These are phyloP conservation scores for Hypoxylon crocopeplum DNA, from an alignment of 495 filamentous ascomycete genomes.

Conservation along the genomic window DNA sequence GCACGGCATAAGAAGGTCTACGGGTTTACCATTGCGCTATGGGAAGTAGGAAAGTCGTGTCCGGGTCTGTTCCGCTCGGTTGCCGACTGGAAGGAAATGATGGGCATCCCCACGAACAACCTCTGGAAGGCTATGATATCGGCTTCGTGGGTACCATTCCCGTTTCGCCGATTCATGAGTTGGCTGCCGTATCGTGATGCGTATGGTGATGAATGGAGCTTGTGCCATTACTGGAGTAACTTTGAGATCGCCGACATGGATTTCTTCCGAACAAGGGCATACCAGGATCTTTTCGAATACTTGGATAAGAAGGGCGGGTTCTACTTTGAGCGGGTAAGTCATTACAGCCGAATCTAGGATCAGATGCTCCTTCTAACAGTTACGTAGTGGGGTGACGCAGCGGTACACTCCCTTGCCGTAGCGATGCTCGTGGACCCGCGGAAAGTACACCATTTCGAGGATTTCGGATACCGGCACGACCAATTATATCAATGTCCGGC, in stretches of 20 bases:
- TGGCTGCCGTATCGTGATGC: slow-evolving; percentile 40
- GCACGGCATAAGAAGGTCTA: slow-evolving; percentile 52
- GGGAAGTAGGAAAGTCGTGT: slow-evolving; percentile 51
- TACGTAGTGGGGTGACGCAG: slow-evolving; percentile 51
- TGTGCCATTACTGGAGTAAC: slow-evolving; percentile 57
- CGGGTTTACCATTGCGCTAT: slow-evolving; percentile 51
- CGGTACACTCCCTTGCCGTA: slow-evolving; percentile 52
- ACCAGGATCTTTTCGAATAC: slow-evolving; percentile 50
- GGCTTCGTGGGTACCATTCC: slow-evolving; percentile 41
- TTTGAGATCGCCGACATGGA: slow-evolving; percentile 56
- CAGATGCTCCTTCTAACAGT: neutral
- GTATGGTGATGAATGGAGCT: slow-evolving; percentile 45
- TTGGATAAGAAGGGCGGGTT: slow-evolving; percentile 53
- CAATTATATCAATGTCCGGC: slow-evolving; percentile 43
- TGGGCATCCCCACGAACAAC: slow-evolving; percentile 31
- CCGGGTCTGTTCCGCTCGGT: slow-evolving; percentile 47
- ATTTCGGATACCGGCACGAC: slow-evolving; percentile 52
- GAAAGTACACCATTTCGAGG: slow-evolving; percentile 52
- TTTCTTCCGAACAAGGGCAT: slow-evolving; percentile 51
- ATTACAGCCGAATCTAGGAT: neutral
- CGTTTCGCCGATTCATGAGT: slow-evolving; percentile 38
- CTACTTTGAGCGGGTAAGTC: slow-evolving; percentile 50
- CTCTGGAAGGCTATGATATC: slow-evolving; percentile 41
- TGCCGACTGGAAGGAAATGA: slow-evolving; percentile 42
- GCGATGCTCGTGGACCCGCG: slow-evolving; percentile 48